Evolutionary conservation across 2,329 filamentous ascomycete species (phyloP).

Genomic region (Sordariomycetes sp.): DNA sequence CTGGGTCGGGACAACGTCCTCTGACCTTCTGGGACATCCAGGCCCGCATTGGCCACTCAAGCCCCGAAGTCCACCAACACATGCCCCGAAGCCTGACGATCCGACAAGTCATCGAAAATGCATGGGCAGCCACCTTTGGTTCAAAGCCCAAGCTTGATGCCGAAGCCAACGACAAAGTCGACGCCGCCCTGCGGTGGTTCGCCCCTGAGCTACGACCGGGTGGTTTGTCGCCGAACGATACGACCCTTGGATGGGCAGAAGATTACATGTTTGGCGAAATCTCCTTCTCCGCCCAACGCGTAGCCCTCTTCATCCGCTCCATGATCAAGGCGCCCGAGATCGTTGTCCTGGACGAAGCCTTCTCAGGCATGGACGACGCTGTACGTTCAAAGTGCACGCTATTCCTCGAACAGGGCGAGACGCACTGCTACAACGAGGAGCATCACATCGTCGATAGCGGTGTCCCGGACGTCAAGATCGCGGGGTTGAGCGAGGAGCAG

Average conservation of each 20-base stretch:
- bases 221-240: conserved; percentile 11
- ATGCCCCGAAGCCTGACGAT: conserved; percentile 74
- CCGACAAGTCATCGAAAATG: conserved; percentile 68
- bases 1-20: conserved; percentile 54
- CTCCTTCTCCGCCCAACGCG: conserved; percentile 73
- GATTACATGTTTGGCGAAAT: conserved; percentile 61
- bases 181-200: conserved; percentile 69
- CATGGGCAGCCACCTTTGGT: conserved; percentile 84
- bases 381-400: conserved; percentile 80
- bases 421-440: conserved; percentile 24
- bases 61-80: conserved; percentile 87
- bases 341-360: conserved; percentile 79
- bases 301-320: conserved; percentile 75
- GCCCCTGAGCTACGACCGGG: conserved; percentile 63
- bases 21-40: conserved; percentile 93
- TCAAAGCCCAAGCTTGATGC: conserved; percentile 56
- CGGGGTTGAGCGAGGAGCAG: conserved; percentile 60
- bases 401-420: conserved; percentile 63
- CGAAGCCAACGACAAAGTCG: conserved; percentile 49
- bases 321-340: conserved; percentile 74
- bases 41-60: conserved; percentile 80
- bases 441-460: conserved; percentile 36
- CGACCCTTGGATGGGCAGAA: conserved; percentile 53
- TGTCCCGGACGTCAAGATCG: conserved; percentile 32
- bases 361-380: conserved; percentile 72